Conservation (phyloP, 305 asterid species). For the Stenogyne calaminthoides region DNA sequence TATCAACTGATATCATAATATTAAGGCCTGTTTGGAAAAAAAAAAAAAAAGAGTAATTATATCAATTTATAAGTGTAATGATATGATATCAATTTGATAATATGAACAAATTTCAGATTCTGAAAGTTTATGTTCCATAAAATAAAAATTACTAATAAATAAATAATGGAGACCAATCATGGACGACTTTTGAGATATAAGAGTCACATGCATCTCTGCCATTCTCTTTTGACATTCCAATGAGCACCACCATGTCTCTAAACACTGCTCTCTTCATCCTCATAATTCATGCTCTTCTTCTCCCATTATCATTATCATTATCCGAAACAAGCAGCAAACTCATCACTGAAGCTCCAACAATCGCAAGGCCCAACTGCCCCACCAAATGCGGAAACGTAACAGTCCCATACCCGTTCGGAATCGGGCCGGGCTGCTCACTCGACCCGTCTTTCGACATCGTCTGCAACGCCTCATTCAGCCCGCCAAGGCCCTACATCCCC, state of each 20-base stretch:
- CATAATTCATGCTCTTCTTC: not conserved
- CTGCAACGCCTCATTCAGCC: conserved; percentile 41
- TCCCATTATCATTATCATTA: not conserved
- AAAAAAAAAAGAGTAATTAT: too few species aligned
- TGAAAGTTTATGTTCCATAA: too few species aligned
- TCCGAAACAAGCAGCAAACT: conserved; percentile 18
- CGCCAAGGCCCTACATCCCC: conserved; percentile 40
- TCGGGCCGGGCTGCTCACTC: conserved; percentile 44
- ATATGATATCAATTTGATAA: too few species aligned
- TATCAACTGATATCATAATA: too few species aligned
- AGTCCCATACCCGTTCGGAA: conserved; percentile 61
- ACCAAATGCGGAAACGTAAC: conserved; percentile 52
- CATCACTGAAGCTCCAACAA: conserved; percentile 28
- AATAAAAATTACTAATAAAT: not conserved
- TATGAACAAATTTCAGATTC: too few species aligned
- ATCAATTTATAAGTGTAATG: too few species aligned
- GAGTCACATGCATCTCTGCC: not conserved
- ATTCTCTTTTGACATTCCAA: not conserved
- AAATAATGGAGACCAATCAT: not conserved
- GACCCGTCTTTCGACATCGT: conserved; percentile 32
- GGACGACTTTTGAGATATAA: not conserved
- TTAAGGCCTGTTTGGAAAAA: too few species aligned
- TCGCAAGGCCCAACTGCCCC: conserved; percentile 46
- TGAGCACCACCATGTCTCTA: not conserved
- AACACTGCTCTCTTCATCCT: not conserved